Evolutionary conservation across 2,329 filamentous ascomycete genomes (phyloP).

Genomic region (Talaromyces sp.): DNA sequence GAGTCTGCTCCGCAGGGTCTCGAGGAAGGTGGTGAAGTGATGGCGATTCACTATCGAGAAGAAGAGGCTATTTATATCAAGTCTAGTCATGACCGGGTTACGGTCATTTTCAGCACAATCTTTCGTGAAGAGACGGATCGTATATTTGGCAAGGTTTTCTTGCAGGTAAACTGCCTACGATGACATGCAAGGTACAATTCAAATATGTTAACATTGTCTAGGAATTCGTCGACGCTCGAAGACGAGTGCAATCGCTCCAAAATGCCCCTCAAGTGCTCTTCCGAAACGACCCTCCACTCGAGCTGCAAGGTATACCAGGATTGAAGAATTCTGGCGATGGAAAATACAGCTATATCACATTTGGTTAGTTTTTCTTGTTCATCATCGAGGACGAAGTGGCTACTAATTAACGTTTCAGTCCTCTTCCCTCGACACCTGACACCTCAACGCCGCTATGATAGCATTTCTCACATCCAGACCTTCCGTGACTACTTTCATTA

Average conservation of each 20-base stretch:
- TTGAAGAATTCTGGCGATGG: slow-evolving; percentile 70
- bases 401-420: slow-evolving; percentile 52
- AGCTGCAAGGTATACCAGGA: slow-evolving; percentile 83
- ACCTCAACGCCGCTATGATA: slow-evolving; percentile 82
- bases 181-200: no score
- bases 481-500: slow-evolving; percentile 99
- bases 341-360: slow-evolving; percentile 96
- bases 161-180: slow-evolving; percentile 54
- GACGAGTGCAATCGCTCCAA: slow-evolving; percentile 76
- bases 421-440: slow-evolving; percentile 94
- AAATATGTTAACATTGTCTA: slow-evolving; percentile 21
- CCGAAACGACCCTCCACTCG: slow-evolving; percentile 87
- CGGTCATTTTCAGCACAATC: slow-evolving; percentile 97
- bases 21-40: slow-evolving; percentile 83
- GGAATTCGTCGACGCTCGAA: slow-evolving; percentile 94
- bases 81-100: slow-evolving; percentile 93
- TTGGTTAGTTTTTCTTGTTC: slow-evolving; percentile 59
- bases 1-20: slow-evolving; percentile 92
- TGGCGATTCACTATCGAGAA: slow-evolving; percentile 96
- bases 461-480: slow-evolving; percentile 98
- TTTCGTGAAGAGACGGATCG: slow-evolving; percentile 97
- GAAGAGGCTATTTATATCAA: slow-evolving; percentile 99
- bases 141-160: slow-evolving; percentile 96
- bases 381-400: not conserved
- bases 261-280: slow-evolving; percentile 98